Conservation (phyloP, 345 rosid species). For the Gossypium australe region DNA sequence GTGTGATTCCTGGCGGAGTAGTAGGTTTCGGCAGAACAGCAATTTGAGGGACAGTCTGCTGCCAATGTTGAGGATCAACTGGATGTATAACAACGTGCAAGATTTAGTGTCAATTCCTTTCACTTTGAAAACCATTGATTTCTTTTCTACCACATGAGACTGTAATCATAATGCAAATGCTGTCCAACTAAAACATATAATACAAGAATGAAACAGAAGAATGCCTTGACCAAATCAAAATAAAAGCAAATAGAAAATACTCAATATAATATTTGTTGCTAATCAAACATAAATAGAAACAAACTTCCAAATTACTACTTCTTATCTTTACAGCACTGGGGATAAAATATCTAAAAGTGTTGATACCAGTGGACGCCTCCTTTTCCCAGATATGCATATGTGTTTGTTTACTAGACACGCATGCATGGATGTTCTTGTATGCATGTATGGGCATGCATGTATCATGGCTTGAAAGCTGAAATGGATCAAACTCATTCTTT, state of each 20-base stretch:
- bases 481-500: not conserved
- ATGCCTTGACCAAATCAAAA: not conserved
- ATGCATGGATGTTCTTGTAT: not conserved
- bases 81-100: constrained; percentile 2
- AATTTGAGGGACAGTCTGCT: constrained; percentile 27
- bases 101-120: not conserved
- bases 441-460: not conserved
- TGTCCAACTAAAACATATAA: not conserved
- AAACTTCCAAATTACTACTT: not conserved
- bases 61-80: constrained; percentile 39
- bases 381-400: not conserved
- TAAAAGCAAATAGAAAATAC: not conserved
- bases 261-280: not conserved
- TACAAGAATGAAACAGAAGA: not conserved
- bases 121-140: not conserved
- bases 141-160: not conserved
- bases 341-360: not conserved
- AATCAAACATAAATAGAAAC: not conserved
- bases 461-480: not conserved
- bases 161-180: not conserved
- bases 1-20: constrained; percentile 23
- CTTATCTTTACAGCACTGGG: not conserved
- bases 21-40: constrained; percentile 28
- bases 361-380: not conserved
- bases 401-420: not conserved